phyloP scores from a whole-genome alignment of 2,329 filamentous ascomycete genomes.

The Zymoseptoria crescenta region DNA sequence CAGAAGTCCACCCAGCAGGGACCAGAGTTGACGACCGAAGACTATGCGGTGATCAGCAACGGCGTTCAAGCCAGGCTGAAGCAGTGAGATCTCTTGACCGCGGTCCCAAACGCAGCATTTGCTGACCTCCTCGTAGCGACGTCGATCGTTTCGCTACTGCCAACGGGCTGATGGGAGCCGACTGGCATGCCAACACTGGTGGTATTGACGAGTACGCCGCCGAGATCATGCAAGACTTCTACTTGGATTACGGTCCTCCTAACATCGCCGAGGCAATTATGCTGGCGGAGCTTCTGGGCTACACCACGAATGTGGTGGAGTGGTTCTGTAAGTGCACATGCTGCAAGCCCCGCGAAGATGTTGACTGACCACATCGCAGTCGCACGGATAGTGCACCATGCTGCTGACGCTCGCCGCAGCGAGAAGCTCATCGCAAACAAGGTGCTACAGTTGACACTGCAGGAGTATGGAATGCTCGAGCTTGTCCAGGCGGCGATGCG shows the following conservation, averaged over 20 bases:
- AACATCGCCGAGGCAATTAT: conserved; percentile 8
- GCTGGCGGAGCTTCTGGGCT: conserved; percentile 5
- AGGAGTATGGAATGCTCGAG: neutral
- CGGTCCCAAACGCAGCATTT: neutral
- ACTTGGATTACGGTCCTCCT: conserved; percentile 5
- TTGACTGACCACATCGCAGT: neutral
- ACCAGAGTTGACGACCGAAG: neutral
- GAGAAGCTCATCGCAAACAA: neutral
- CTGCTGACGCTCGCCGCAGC: no score
- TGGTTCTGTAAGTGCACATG: conserved; percentile 13
- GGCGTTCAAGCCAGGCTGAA: conserved; percentile 1
- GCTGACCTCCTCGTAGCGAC: neutral
- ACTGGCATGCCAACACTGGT: neutral
- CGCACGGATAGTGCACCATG: neutral
- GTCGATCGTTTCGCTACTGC: conserved; percentile 6
- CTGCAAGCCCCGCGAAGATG: neutral
- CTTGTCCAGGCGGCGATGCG: neutral
- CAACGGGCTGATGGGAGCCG: neutral
- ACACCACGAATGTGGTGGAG: conserved; percentile 2
- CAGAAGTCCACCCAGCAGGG: conserved; percentile 2
- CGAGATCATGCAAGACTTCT: conserved; percentile 10
- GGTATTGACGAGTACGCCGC: conserved; percentile 3
- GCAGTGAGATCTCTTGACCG: neutral
- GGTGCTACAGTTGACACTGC: neutral
- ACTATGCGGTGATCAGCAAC: conserved; percentile 1